phyloP scores from a whole-genome alignment of 805 yeast genomes.

The Lachancea waltii region DNA sequence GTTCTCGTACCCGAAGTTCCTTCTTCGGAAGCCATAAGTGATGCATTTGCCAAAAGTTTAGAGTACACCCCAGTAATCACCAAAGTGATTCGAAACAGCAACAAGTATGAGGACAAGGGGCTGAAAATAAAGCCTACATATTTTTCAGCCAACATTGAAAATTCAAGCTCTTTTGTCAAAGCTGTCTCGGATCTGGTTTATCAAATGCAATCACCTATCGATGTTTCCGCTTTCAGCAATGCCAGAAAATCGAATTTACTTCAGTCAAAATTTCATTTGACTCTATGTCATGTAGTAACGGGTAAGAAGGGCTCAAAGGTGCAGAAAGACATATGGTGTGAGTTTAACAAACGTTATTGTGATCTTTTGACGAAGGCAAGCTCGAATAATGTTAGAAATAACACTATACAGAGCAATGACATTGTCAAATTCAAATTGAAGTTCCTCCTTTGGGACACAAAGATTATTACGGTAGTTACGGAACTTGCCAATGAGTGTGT shows the following conservation, averaged over 20 bases:
- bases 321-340: conserved; percentile 27
- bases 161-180: conserved; percentile 15
- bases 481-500: conserved; percentile 10
- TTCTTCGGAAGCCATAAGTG: conserved; percentile 35
- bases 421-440: conserved; percentile 38
- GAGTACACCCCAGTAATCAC: conserved; percentile 47
- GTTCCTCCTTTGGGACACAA: conserved; percentile 44
- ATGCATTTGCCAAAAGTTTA: conserved; percentile 49
- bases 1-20: conserved; percentile 39
- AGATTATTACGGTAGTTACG: conserved; percentile 32
- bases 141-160: conserved; percentile 38
- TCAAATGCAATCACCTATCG: conserved; percentile 3
- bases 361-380: conserved; percentile 8
- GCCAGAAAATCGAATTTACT: conserved; percentile 30
- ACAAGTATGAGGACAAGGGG: conserved; percentile 7
- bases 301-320: conserved; percentile 26
- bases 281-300: conserved; percentile 46
- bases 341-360: conserved; percentile 21
- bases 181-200: conserved; percentile 5
- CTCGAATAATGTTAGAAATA: neutral
- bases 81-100: conserved; percentile 28
- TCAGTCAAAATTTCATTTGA: conserved; percentile 58
- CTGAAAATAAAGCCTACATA: conserved; percentile 35
- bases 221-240: neutral
- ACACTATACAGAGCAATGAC: conserved; percentile 17